Evolutionary conservation across 345 rosid species (phyloP).

Genomic region (Syzygium oleosum): DNA sequence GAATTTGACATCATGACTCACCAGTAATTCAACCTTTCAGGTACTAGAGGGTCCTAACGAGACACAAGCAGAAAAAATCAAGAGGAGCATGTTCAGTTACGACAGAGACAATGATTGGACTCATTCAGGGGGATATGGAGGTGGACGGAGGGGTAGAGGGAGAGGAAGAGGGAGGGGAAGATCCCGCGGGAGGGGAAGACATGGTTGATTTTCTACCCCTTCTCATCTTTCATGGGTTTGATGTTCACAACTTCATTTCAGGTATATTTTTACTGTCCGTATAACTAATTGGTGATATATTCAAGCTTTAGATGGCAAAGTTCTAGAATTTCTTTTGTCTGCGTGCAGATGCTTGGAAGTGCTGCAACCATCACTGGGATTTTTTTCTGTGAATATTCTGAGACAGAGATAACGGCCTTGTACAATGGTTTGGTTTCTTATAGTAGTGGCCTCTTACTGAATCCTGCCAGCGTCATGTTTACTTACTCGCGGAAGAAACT

Average conservation of each 20-base stretch:
- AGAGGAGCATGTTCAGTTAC: constrained; percentile 66
- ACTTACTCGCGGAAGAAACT: neutral
- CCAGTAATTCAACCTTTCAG: constrained; percentile 22
- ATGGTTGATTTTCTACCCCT: constrained; percentile 59
- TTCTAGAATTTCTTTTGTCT: neutral
- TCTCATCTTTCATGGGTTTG: neutral
- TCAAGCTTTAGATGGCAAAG: neutral
- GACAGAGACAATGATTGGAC: constrained; percentile 31
- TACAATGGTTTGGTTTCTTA: neutral
- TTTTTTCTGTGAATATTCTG: neutral
- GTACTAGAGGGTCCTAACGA: constrained; percentile 28
- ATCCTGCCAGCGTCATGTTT: neutral
- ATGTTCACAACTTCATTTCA: neutral
- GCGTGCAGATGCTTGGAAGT: neutral
- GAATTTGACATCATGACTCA: neutral
- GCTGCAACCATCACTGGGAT: neutral
- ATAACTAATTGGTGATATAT: neutral
- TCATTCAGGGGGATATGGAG: constrained; percentile 26
- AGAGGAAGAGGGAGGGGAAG: constrained; percentile 27
- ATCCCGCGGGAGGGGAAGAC: constrained; percentile 24
- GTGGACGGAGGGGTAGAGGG: constrained; percentile 48
- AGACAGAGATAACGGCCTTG: neutral
- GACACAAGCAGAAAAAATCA: constrained; percentile 50
- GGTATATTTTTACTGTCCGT: neutral
- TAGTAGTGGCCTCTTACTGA: neutral